Evolutionary conservation across 305 asterid genomes (phyloP).

Genomic region (Rubia tinctorum): DNA sequence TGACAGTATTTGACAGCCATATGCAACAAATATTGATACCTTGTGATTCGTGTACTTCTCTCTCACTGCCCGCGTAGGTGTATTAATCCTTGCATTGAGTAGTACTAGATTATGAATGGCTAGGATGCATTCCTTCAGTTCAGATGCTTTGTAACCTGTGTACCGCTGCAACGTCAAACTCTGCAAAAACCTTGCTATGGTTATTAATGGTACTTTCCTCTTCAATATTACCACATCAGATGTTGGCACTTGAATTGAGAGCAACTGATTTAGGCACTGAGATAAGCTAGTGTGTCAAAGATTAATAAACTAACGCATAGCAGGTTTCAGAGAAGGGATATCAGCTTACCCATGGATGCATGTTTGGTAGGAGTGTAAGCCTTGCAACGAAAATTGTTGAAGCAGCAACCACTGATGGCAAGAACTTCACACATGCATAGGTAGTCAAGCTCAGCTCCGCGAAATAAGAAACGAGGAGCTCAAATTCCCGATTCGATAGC

Average conservation of each 20-base stretch:
- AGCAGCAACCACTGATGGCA: conserved; percentile 37
- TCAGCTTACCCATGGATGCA: conserved; percentile 31
- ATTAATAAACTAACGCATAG: not conserved
- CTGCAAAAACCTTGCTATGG: conserved; percentile 23
- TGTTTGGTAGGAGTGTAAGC: conserved; percentile 20
- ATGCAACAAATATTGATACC: conserved; percentile 31
- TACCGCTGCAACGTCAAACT: conserved; percentile 32
- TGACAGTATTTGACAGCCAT: not conserved
- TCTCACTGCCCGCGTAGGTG: conserved; percentile 40
- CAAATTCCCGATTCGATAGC: conserved; percentile 17
- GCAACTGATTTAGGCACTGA: not conserved
- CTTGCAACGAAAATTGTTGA: conserved; percentile 29
- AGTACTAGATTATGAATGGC: conserved; percentile 51
- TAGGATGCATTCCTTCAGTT: conserved; percentile 49
- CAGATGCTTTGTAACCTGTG: conserved; percentile 48
- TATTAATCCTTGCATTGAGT: conserved; percentile 27
- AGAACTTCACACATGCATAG: conserved; percentile 24
- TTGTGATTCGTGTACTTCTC: conserved; percentile 55
- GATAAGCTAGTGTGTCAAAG: too few relatives aligned
- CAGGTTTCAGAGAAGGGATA: not conserved
- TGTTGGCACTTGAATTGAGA: not conserved
- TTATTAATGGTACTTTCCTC: not conserved
- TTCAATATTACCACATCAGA: not conserved
- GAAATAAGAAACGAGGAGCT: conserved; percentile 23
- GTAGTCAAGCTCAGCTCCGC: conserved; percentile 32